Base-by-base conservation (phyloP, 306 rosid species). In the Glycine soja region DNA sequence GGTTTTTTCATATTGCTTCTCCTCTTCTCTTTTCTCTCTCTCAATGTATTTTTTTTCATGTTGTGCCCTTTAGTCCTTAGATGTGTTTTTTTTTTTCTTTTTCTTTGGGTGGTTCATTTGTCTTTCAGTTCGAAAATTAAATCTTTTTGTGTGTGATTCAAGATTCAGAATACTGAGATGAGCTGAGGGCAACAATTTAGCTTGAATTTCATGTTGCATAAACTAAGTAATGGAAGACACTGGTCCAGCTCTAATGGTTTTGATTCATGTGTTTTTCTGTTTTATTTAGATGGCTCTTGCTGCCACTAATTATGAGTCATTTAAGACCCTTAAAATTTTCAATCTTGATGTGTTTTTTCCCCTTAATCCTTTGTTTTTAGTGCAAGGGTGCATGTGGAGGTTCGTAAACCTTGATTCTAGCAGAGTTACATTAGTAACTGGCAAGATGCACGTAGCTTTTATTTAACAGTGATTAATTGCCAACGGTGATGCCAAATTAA, bases 241-340 rank as follows among this genome's bases (percentile, higher is more conserved):
- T 45, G 80, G 79, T 79, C 66, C 77, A 36, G 2, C 64, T 56
- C 42, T 38, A 10, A 38, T 19, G 67, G 32, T 74, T 18, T 43
- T 45, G 75, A 63, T 62, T 62, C 67, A 32, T 56, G 36, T 57
- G 7, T 47, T 48, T 36, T 61, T 70, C 36, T 48, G 50, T 51
- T 77, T 76, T 81, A 12, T 64, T 70, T 76, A 62, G 52, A 46
- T 80, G 72, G 34, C 18, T 71, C 13, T 58, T 61, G 78, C 16
- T 6, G 64, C 50, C 40, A 46, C 48, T 30, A 10, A 34, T 46
- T 56, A 42, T 43, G 74, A 50, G 61, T 50, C 3, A 16, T 40
- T 42, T 74, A n/a, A 15, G 10, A 65, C 15, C 36, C 46, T 70
- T 59, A 5, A 10, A 47, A 8, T 19, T 80, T 61, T 32, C 78